phyloP scores from a whole-genome alignment of 805 yeast species.

The Schwanniomyces sp. region DNA sequence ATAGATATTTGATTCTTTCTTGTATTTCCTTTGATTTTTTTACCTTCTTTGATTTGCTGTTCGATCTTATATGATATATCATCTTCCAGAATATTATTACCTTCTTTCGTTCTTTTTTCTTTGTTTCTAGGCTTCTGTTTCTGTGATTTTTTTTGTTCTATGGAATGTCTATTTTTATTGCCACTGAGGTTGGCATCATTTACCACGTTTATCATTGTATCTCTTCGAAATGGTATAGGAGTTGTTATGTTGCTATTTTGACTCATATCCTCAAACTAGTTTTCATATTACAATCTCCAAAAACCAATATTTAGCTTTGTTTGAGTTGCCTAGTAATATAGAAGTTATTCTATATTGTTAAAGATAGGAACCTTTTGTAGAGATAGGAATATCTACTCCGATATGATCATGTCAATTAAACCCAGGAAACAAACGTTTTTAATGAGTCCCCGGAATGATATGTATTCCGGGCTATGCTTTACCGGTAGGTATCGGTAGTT shows the following conservation, averaged over 20 bases:
- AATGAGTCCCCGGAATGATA: neutral
- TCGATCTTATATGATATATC: constrained; percentile 10
- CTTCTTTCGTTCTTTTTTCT: neutral
- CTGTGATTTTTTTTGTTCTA: neutral
- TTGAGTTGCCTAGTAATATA: neutral
- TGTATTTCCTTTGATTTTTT: constrained; percentile 7
- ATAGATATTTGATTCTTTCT: constrained; percentile 24
- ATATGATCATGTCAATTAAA: neutral
- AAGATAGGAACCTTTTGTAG: neutral
- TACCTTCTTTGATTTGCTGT: constrained; percentile 13
- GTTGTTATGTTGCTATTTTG: neutral
- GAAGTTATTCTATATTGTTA: neutral
- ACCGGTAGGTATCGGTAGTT: neutral
- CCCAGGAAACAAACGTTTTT: neutral
- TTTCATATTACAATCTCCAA: neutral
- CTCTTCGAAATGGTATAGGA: neutral
- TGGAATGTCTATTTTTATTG: neutral
- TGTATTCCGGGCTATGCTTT: neutral
- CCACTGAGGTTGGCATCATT: neutral
- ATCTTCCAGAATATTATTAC: constrained; percentile 1
- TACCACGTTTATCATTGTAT: neutral
- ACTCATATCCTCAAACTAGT: neutral
- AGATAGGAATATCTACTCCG: neutral
- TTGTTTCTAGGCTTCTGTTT: neutral
- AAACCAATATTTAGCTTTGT: neutral